These are phyloP conservation scores for Cyclotella choctawhatcheeana DNA, from an alignment of 108 stramenopile species.

Conservation along the genomic window DNA sequence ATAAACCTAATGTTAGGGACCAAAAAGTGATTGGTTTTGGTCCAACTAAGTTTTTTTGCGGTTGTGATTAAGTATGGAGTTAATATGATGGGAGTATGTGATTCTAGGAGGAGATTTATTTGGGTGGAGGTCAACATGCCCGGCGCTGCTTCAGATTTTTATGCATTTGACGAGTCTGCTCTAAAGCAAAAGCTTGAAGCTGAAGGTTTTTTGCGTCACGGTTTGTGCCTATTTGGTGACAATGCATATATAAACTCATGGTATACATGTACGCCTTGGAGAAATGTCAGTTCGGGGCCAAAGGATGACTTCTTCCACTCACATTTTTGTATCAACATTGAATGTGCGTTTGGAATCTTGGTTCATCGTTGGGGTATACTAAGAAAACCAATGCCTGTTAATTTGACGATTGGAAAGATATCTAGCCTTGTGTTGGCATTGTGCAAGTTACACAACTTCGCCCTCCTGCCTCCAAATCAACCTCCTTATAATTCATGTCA, in stretches of 20 bases:
- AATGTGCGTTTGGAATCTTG: constrained; percentile 3
- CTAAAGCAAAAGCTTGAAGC: neutral
- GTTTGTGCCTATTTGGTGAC: neutral
- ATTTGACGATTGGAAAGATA: neutral
- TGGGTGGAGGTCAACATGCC: constrained; percentile 5
- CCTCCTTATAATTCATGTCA: no score
- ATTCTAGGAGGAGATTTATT: neutral
- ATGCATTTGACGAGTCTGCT: constrained; percentile 9
- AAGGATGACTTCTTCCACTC: constrained; percentile 5
- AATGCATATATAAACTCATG: neutral
- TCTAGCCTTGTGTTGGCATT: constrained; percentile 1
- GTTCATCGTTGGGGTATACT: constrained; percentile 6
- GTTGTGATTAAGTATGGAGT: constrained; percentile 40
- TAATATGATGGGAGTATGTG: constrained; percentile 17
- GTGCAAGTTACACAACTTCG: constrained; percentile 8
- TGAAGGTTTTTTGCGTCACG: neutral
- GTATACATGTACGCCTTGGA: neutral
- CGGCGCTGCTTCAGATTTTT: constrained; percentile 10
- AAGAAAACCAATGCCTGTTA: neutral
- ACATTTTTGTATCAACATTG: constrained; percentile 1
- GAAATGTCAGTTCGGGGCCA: neutral
- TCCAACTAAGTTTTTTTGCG: constrained; percentile 38
- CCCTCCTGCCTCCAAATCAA: no score
- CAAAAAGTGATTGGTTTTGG: constrained; percentile 10
- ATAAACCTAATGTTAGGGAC: constrained; percentile 29